These are phyloP conservation scores for Pseudocercospora eumusae DNA, from an alignment of 2,329 filamentous ascomycete species.

Conservation along the genomic window DNA sequence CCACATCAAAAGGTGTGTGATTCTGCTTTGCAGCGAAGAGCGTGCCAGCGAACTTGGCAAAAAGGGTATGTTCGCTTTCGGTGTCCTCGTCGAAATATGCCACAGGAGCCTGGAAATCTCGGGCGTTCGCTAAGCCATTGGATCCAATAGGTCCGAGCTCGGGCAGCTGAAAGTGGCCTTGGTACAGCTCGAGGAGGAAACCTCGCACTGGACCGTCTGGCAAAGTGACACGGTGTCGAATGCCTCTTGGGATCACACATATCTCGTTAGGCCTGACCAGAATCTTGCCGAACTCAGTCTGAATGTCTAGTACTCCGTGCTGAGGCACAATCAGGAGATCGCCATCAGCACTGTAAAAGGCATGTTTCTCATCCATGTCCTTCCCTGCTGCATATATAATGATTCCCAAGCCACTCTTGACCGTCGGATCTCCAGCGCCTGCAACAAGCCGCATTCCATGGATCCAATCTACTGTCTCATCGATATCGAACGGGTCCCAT, in stretches of 20 bases:
- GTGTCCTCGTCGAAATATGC: slow-evolving; percentile 60
- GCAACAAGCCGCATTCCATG: slow-evolving; percentile 71
- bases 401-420: slow-evolving; percentile 78
- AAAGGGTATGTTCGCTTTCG: slow-evolving; percentile 58
- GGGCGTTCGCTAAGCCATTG: slow-evolving; percentile 64
- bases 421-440: slow-evolving; percentile 74
- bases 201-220: slow-evolving; percentile 63
- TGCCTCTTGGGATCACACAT: slow-evolving; percentile 65
- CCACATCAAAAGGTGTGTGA: slow-evolving; percentile 70
- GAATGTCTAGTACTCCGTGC: slow-evolving; percentile 65
- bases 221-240: slow-evolving; percentile 62
- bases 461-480: slow-evolving; percentile 68
- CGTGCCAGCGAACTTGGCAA: slow-evolving; percentile 63
- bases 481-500: slow-evolving; percentile 76
- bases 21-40: slow-evolving; percentile 63
- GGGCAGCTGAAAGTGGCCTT: slow-evolving; percentile 64
- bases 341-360: slow-evolving; percentile 80
- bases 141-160: slow-evolving; percentile 68
- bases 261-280: slow-evolving; percentile 69
- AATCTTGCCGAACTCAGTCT: slow-evolving; percentile 66
- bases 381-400: slow-evolving; percentile 77
- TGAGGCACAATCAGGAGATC: slow-evolving; percentile 68
- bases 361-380: slow-evolving; percentile 71
- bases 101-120: slow-evolving; percentile 65
- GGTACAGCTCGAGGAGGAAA: slow-evolving; percentile 68